Conservation (phyloP, 352 stramenopile genomes). For the Phytophthora melonis region DNA sequence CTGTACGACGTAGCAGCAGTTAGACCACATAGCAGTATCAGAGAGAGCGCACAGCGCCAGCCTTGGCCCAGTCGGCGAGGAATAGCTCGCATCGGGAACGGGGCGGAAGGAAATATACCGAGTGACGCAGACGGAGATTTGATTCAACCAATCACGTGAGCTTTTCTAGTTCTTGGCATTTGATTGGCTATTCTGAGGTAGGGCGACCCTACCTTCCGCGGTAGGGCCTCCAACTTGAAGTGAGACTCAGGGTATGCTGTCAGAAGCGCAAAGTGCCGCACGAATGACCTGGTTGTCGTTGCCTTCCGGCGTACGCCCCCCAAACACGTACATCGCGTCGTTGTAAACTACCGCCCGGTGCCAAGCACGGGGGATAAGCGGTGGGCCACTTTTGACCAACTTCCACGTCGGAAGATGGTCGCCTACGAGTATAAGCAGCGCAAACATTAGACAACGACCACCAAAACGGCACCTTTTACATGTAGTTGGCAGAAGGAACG, state of each 20-base stretch:
- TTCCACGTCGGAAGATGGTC: slow-evolving; percentile 58
- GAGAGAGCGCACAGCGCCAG: background rate
- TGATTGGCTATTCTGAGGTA: background rate
- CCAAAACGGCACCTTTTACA: too few species aligned
- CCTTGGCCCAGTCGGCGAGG: background rate
- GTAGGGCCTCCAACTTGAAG: background rate
- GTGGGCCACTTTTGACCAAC: slow-evolving; percentile 48
- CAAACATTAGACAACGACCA: background rate
- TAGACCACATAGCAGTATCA: slow-evolving; percentile 9
- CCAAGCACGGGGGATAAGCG: slow-evolving; percentile 58
- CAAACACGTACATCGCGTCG: slow-evolving; percentile 64
- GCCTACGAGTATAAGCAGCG: slow-evolving; percentile 20
- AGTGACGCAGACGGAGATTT: slow-evolving; percentile 1
- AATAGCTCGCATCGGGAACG: slow-evolving; percentile 3
- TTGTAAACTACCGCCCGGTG: slow-evolving; percentile 55
- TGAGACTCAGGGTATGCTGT: background rate
- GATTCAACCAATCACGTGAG: background rate
- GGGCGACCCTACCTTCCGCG: background rate
- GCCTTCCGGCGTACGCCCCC: slow-evolving; percentile 53
- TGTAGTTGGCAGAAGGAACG: background rate
- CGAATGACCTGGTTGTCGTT: slow-evolving; percentile 62
- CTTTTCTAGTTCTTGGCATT: background rate
- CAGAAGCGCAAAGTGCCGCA: slow-evolving; percentile 15
- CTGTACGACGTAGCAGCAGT: slow-evolving; percentile 1
- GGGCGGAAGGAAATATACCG: slow-evolving; percentile 13